Conservation (phyloP, 805 yeast genomes). For the Clavispora santaluciae region DNA sequence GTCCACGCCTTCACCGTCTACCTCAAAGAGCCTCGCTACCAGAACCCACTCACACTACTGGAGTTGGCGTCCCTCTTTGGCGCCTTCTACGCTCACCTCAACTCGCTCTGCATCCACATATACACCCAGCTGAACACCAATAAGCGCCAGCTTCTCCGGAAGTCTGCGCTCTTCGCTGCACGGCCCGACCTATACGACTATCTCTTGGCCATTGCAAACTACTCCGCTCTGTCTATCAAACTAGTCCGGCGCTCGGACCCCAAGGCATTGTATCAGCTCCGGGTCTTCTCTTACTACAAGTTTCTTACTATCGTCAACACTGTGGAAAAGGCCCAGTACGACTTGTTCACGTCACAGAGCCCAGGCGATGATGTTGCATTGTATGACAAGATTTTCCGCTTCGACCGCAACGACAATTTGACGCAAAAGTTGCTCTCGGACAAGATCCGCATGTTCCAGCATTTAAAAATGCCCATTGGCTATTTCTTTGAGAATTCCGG, state of each 20-base stretch:
- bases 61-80: slow-evolving; percentile 33
- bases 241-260: slow-evolving; percentile 33
- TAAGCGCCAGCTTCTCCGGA: slow-evolving; percentile 34
- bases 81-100: slow-evolving; percentile 34
- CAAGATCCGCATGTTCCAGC: slow-evolving; percentile 24
- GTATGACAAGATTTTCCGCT: slow-evolving; percentile 36
- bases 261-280: slow-evolving; percentile 33
- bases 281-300: slow-evolving; percentile 39
- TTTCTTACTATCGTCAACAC: slow-evolving; percentile 29
- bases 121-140: slow-evolving; percentile 36
- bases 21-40: slow-evolving; percentile 40
- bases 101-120: slow-evolving; percentile 26
- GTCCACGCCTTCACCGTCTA: slow-evolving; percentile 28
- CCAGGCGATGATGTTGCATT: slow-evolving; percentile 27
- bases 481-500: slow-evolving; percentile 25
- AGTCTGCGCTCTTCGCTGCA: slow-evolving; percentile 23
- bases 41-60: slow-evolving; percentile 32
- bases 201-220: slow-evolving; percentile 38
- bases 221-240: slow-evolving; percentile 32
- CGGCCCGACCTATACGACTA: slow-evolving; percentile 34
- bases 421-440: slow-evolving; percentile 33
- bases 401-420: slow-evolving; percentile 35
- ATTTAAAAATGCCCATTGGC: slow-evolving; percentile 23
- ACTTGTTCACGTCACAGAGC: slow-evolving; percentile 22
- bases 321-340: slow-evolving; percentile 30